These are phyloP conservation scores for Toxicodendron radicans DNA, from an alignment of 345 rosid species.

Conservation along the genomic window DNA sequence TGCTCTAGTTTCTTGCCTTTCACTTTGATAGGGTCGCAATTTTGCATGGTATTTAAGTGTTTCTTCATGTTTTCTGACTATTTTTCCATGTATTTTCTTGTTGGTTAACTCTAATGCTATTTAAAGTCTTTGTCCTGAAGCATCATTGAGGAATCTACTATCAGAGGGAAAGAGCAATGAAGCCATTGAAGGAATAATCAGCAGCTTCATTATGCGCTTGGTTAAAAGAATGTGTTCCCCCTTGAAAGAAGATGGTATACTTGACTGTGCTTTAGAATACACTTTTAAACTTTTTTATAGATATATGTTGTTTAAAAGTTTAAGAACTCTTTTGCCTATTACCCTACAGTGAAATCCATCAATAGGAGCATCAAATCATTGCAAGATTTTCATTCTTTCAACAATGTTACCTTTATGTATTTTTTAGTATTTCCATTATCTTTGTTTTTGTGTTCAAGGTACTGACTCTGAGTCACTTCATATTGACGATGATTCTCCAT, in stretches of 20 bases:
- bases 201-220: constrained; percentile 54
- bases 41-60: too few species aligned
- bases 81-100: neutral
- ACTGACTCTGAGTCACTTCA: constrained; percentile 39
- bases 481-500: constrained; percentile 41
- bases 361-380: neutral
- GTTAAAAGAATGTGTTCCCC: constrained; percentile 66
- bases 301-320: neutral
- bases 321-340: neutral
- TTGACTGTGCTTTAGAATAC: constrained; percentile 4
- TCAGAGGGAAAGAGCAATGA: constrained; percentile 48
- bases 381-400: constrained; percentile 6
- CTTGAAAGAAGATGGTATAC: constrained; percentile 42
- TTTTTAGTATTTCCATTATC: neutral
- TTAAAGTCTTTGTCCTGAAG: constrained; percentile 38
- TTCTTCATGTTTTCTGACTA: too few species aligned
- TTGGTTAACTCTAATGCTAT: constrained; percentile 2
- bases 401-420: neutral
- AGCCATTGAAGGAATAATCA: constrained; percentile 55
- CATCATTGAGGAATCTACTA: constrained; percentile 56
- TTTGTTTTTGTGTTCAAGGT: constrained; percentile 21
- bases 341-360: neutral
- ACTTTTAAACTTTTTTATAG: neutral
- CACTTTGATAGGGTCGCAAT: neutral
- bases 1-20: neutral